Base-by-base conservation (phyloP, 441 rosid species). In the Cnidoscolus chayamansa region DNA sequence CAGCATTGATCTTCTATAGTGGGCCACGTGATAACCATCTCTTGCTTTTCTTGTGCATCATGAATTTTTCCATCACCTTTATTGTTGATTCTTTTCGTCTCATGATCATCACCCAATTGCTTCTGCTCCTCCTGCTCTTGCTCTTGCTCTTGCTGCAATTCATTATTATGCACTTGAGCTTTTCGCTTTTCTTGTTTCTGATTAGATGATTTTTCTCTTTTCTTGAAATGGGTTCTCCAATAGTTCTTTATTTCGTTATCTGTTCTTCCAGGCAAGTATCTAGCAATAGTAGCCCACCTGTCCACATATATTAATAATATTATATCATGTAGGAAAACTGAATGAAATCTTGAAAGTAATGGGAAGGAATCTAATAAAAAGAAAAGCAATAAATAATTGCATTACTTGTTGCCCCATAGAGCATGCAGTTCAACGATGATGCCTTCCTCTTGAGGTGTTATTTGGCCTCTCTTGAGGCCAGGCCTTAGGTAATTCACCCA, bases 401-500 rank as follows among this genome's bases (percentile, higher is more conserved):
- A 78, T 77, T 86, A 92, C 97, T 85, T 92, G 89, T 92, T 92
- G 45, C 94, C 93, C 93, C 96, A 86, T 7, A 86, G 77, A 40
- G 91, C 86, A 75, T 89, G 96, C 59, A 92, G 74, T 68, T 89
- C 94, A 78, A 86, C 77, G 66, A 92, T 89, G 73, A 90, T 90
- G 74, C 87, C 89, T 83, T 89, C 93, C 67, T 92, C 97, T 35
- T 81, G 89, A 71, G 90, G 91, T 59, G 97, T 85, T 48, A 92
- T 69, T 60, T 82, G 89, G 61, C 89, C 87, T 86, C 90, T 87
- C 78, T 85, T 90, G 8, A 89, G 88, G 31, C 94, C 94, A 59
- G 94, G 97, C 71, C 93, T 83, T 12, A 87, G 82, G 80, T 90
- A 92, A 80, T 90, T 92, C 78, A 92, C 91, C 97, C 94, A 90